These are phyloP conservation scores for Lipomyces yamanashiensis DNA, from an alignment of 805 yeast species.

Conservation along the genomic window DNA sequence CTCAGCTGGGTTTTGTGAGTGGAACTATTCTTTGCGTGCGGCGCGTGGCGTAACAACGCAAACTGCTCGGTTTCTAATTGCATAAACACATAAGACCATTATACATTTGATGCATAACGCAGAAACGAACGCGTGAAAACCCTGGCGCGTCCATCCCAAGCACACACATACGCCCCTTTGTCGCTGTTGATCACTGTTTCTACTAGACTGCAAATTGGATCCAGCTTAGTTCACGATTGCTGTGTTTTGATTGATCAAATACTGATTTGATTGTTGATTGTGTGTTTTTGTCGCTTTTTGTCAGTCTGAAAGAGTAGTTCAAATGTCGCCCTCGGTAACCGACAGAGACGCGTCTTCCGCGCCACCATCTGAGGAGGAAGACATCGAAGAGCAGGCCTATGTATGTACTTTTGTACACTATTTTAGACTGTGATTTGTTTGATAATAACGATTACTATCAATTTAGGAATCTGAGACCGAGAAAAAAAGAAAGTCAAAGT, in stretches of 20 bases:
- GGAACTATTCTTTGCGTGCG: slow-evolving; percentile 1
- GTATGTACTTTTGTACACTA: not conserved
- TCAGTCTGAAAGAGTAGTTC: not conserved
- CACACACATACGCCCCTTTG: too few species aligned
- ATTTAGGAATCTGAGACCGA: slow-evolving; percentile 18
- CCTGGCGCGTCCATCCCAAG: not conserved
- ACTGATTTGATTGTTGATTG: not conserved
- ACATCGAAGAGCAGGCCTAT: slow-evolving; percentile 14
- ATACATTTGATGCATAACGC: not conserved
- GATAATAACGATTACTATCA: not conserved
- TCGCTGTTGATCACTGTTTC: too few species aligned
- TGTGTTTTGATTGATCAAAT: not conserved
- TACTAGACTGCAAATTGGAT: not conserved
- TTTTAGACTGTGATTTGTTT: not conserved
- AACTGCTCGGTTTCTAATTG: not conserved
- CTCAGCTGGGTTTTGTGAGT: not conserved
- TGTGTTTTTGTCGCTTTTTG: not conserved
- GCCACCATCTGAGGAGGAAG: slow-evolving; percentile 22
- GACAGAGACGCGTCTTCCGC: slow-evolving; percentile 27
- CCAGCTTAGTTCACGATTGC: not conserved
- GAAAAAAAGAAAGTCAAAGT: slow-evolving; percentile 18
- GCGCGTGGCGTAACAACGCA: slow-evolving; percentile 8
- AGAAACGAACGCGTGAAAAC: not conserved
- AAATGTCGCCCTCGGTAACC: slow-evolving; percentile 16
- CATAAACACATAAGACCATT: not conserved